Evolutionary conservation across 257 asterid genomes (phyloP).

Genomic region (Capsicum rhomboideum): DNA sequence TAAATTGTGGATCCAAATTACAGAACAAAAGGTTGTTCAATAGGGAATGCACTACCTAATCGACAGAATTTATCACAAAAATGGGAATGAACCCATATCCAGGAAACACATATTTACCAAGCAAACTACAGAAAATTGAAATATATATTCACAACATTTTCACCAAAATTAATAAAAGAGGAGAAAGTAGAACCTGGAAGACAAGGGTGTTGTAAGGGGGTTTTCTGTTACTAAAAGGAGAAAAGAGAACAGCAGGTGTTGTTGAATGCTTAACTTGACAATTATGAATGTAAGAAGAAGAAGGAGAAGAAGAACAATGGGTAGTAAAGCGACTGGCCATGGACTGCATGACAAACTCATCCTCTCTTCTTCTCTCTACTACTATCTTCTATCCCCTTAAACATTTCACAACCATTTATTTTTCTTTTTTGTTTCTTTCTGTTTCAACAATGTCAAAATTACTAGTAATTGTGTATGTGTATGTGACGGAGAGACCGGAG

Average conservation of each 20-base stretch:
- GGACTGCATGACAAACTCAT: slow-evolving; percentile 47
- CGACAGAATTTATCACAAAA: not conserved
- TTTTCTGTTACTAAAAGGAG: slow-evolving; percentile 19
- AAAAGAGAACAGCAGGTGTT: slow-evolving; percentile 26
- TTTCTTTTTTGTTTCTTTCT: not conserved
- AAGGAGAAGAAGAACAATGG: slow-evolving; percentile 9
- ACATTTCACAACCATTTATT: not conserved
- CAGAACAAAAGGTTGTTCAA: not conserved
- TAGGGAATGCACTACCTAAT: not conserved
- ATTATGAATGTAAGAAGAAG: slow-evolving; percentile 3
- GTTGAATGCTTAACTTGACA: slow-evolving; percentile 35
- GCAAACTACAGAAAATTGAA: not conserved
- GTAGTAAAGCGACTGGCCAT: slow-evolving; percentile 48
- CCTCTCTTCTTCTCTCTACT: slow-evolving; percentile 21
- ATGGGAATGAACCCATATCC: not conserved
- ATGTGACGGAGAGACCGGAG: slow-evolving; percentile 9
- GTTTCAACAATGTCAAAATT: slow-evolving; percentile 6
- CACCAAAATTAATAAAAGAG: not conserved
- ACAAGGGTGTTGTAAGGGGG: slow-evolving; percentile 65
- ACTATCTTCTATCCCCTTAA: slow-evolving; percentile 9
- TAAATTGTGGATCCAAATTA: not conserved
- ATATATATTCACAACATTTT: not conserved
- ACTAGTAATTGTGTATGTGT: not conserved
- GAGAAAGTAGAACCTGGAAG: slow-evolving; percentile 46
- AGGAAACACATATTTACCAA: not conserved